Conservation (phyloP, 768 basidiomycete species). For the Serendipita indica region DNA sequence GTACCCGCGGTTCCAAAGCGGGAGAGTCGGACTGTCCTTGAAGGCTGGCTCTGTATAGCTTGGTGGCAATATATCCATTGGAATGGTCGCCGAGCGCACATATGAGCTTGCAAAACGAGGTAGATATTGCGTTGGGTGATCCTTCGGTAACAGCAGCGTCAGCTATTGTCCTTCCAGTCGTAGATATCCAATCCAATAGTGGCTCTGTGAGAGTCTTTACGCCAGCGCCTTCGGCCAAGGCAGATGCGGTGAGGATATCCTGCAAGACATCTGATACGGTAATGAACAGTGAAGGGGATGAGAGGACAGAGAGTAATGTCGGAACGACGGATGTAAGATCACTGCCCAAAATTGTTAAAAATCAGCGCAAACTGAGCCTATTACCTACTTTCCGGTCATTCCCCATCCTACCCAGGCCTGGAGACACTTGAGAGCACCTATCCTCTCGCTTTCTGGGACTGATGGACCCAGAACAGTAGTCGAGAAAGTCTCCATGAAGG, state of each 20-base stretch:
- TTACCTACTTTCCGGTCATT: conserved; percentile 48
- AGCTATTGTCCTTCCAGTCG: conserved; percentile 37
- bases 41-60: conserved; percentile 28
- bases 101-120: conserved; percentile 67
- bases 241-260: conserved; percentile 63
- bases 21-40: not conserved
- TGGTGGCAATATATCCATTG: conserved; percentile 53
- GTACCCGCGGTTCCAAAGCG: conserved; percentile 28
- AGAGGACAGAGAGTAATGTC: conserved; percentile 44
- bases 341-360: conserved; percentile 24
- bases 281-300: conserved; percentile 38
- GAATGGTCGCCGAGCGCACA: conserved; percentile 79
- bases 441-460: conserved; percentile 33
- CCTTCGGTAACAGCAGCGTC: conserved; percentile 24
- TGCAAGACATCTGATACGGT: conserved; percentile 56
- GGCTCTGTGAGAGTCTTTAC: conserved; percentile 68
- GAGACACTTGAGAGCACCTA: conserved; percentile 62
- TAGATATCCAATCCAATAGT: conserved; percentile 61
- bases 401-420: conserved; percentile 65
- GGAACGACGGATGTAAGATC: conserved; percentile 43
- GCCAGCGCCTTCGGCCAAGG: conserved; percentile 55
- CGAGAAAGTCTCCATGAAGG: conserved; percentile 56
- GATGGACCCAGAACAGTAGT: conserved; percentile 35
- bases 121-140: conserved; percentile 40
- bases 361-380: conserved; percentile 8